Conservation (phyloP, 2,329 filamentous ascomycete species). For the Aureobasidium sp. region DNA sequence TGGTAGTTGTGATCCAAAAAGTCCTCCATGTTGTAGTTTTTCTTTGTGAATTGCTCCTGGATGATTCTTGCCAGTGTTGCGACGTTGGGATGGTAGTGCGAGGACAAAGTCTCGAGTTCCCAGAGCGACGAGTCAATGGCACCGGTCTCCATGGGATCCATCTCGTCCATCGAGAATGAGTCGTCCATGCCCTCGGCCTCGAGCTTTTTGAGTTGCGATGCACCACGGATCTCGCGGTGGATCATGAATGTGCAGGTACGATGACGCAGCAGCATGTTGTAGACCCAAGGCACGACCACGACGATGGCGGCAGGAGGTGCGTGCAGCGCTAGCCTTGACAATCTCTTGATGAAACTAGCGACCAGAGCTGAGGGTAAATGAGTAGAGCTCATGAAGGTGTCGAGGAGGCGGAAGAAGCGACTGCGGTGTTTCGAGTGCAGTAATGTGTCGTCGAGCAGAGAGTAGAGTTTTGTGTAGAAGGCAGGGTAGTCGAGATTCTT, state of each 20-base stretch:
- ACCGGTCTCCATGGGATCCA: slow-evolving; percentile 73
- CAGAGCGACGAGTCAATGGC: slow-evolving; percentile 91
- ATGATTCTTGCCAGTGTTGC: slow-evolving; percentile 90
- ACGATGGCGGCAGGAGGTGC: slow-evolving; percentile 87
- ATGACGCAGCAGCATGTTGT: slow-evolving; percentile 87
- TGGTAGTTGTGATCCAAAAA: slow-evolving; percentile 92
- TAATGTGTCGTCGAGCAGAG: slow-evolving; percentile 73
- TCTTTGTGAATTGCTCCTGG: slow-evolving; percentile 94
- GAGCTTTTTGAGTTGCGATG: slow-evolving; percentile 50
- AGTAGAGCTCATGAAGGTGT: slow-evolving; percentile 82
- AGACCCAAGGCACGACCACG: slow-evolving; percentile 82
- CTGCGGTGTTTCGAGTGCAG: slow-evolving; percentile 92
- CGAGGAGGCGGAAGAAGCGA: slow-evolving; percentile 82
- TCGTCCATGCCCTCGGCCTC: slow-evolving; percentile 60
- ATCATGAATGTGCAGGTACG: slow-evolving; percentile 94
- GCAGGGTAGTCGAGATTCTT: slow-evolving; percentile 88
- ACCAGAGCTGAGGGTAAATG: slow-evolving; percentile 87
- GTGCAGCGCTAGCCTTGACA: slow-evolving; percentile 74
- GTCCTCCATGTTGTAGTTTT: slow-evolving; percentile 89
- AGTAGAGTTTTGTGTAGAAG: slow-evolving; percentile 92
- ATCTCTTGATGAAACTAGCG: slow-evolving; percentile 92
- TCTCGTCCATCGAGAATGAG: slow-evolving; percentile 66
- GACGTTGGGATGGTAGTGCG: slow-evolving; percentile 94
- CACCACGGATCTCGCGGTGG: slow-evolving; percentile 56
- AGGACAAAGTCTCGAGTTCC: slow-evolving; percentile 86